These are phyloP conservation scores for Plectranthus barbatus DNA, from an alignment of 257 asterid species.

Conservation along the genomic window DNA sequence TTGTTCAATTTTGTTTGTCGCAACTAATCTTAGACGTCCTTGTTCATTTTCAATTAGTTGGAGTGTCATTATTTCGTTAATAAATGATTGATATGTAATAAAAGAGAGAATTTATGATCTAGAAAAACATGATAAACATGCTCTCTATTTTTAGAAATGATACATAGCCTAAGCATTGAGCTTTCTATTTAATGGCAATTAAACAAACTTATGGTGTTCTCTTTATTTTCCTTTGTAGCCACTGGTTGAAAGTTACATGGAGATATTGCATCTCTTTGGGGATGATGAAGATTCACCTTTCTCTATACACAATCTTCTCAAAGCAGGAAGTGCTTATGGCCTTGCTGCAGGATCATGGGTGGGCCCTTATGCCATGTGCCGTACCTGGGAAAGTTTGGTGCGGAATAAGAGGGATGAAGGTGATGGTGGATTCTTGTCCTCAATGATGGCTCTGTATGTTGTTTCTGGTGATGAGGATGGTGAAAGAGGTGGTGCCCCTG, in stretches of 20 bases:
- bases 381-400: constrained; percentile 86
- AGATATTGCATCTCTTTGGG: constrained; percentile 76
- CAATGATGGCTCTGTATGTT: constrained; percentile 55
- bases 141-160: not conserved
- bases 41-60: not conserved
- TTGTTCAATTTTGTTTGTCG: not conserved
- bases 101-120: not conserved
- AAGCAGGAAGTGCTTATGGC: constrained; percentile 80
- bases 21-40: not conserved
- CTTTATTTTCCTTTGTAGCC: constrained; percentile 42
- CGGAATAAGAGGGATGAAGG: constrained; percentile 38
- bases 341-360: constrained; percentile 98
- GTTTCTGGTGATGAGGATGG: constrained; percentile 99
- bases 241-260: constrained; percentile 50
- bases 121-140: not conserved
- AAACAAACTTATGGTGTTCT: constrained; percentile 5
- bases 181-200: not conserved
- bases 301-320: constrained; percentile 93
- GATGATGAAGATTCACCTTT: constrained; percentile 74
- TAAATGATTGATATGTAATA: not conserved
- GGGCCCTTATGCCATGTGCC: constrained; percentile 97
- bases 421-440: constrained; percentile 31
- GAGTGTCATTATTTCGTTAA: not conserved
- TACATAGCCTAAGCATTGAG: not conserved
- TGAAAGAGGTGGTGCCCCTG: constrained; percentile 99